phyloP scores from a whole-genome alignment of 2,329 filamentous ascomycete species.

The Aureobasidium mangrovei region DNA sequence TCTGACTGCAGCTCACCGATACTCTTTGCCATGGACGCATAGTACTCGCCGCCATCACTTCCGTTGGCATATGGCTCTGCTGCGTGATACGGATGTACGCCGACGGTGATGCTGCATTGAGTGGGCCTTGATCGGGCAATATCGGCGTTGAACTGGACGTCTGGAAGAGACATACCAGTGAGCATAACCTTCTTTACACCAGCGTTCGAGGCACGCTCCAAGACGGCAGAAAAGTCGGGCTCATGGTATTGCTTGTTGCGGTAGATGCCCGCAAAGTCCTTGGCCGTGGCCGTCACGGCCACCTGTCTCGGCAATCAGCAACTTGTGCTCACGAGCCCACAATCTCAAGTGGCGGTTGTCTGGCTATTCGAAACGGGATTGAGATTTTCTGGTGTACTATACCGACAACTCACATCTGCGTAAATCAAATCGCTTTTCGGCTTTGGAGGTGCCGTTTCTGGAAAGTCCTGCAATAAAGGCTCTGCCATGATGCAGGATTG shows the following conservation, averaged over 20 bases:
- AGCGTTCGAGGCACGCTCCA: conserved; percentile 35
- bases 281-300: conserved; percentile 27
- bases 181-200: conserved; percentile 35
- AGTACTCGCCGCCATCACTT: conserved; percentile 21
- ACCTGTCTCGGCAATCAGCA: conserved; percentile 18
- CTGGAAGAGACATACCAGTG: conserved; percentile 33
- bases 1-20: conserved; percentile 21
- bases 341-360: neutral
- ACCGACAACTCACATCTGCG: conserved; percentile 4
- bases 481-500: neutral
- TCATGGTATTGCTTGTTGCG: conserved; percentile 42
- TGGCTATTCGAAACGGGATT: neutral
- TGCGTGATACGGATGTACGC: conserved; percentile 45
- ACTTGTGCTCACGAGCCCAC: neutral
- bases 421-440: neutral
- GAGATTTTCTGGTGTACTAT: neutral
- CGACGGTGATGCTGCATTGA: conserved; percentile 39
- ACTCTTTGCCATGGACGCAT: conserved; percentile 21
- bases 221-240: conserved; percentile 35
- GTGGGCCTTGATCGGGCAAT: conserved; percentile 20
- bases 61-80: conserved; percentile 31
- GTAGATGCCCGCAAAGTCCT: conserved; percentile 44
- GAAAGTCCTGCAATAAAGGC: neutral
- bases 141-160: conserved; percentile 28
- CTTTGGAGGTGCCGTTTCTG: neutral